Percentiles rank a stretch among this genome's conserved stretches.
phyloP scores from a whole-genome alignment of 2,329 filamentous ascomycete genomes.

The Neonectria punicea region DNA sequence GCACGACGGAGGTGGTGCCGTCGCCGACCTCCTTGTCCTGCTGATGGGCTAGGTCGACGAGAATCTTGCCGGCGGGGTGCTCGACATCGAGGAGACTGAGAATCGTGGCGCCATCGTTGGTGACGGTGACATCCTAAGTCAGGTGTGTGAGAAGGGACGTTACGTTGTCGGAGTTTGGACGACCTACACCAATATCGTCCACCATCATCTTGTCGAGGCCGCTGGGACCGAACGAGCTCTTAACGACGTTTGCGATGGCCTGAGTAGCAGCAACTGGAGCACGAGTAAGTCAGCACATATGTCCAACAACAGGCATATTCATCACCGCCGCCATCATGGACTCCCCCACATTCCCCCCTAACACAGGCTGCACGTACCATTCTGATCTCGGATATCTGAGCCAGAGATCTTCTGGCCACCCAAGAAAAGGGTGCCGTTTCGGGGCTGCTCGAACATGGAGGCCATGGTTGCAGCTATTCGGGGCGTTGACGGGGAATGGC shows the following conservation, averaged over 20 bases:
- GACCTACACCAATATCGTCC: slow-evolving; percentile 91
- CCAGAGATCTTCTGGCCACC: slow-evolving; percentile 98
- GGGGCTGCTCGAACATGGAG: slow-evolving; percentile 94
- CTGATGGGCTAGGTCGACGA: slow-evolving; percentile 97
- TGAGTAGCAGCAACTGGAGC: slow-evolving; percentile 86
- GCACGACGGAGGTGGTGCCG: slow-evolving; percentile 96
- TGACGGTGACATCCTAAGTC: slow-evolving; percentile 91
- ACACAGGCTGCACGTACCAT: slow-evolving; percentile 67
- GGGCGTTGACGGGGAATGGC: slow-evolving; percentile 38
- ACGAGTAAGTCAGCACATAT: slow-evolving; percentile 29
- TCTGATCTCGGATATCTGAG: slow-evolving; percentile 95
- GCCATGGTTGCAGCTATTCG: slow-evolving; percentile 71
- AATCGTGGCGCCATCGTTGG: slow-evolving; percentile 98
- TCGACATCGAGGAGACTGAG: slow-evolving; percentile 95
- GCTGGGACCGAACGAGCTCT: slow-evolving; percentile 97
- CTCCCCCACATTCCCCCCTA: slow-evolving; percentile 42
- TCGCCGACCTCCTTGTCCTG: slow-evolving; percentile 99
- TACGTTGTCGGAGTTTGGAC: slow-evolving; percentile 28
- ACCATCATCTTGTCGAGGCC: slow-evolving; percentile 99
- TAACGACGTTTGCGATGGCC: slow-evolving; percentile 98
- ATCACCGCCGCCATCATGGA: slow-evolving; percentile 33
- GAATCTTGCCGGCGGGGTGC: slow-evolving; percentile 97
- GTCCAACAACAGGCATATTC: not conserved
- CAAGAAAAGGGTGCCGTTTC: slow-evolving; percentile 96
- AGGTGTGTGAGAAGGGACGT: slow-evolving; percentile 34